Percentiles rank a stretch among this genome's conserved stretches.
These are phyloP conservation scores for Fragaria ananassa DNA, from an alignment of 306 rosid genomes.

Conservation along the genomic window DNA sequence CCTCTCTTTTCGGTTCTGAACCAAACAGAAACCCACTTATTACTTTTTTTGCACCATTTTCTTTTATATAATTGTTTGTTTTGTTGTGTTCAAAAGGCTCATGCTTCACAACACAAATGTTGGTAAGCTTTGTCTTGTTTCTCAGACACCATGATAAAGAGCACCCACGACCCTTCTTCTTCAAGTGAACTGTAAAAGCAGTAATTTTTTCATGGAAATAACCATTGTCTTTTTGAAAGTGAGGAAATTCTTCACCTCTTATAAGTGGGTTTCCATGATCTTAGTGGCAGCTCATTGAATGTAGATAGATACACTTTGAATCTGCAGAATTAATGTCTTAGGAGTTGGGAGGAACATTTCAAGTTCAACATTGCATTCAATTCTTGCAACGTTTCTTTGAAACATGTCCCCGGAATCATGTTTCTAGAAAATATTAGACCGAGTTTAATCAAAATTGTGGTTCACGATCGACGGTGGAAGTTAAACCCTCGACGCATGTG, in stretches of 20 bases:
- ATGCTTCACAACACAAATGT: background rate
- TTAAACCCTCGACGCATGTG: no score
- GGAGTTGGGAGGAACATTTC: background rate
- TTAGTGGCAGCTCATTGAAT: background rate
- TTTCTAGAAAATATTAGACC: background rate
- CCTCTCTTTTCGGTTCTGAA: conserved; percentile 23
- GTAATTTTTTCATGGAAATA: background rate
- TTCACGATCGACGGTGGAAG: no score
- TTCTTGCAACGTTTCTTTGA: background rate
- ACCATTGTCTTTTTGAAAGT: background rate
- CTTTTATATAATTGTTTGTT: conserved; percentile 10
- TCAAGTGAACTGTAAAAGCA: conserved; percentile 8
- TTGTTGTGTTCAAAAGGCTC: background rate
- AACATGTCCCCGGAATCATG: background rate
- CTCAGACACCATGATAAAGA: background rate
- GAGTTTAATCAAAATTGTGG: background rate
- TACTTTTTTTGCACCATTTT: conserved; percentile 3
- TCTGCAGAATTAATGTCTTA: background rate
- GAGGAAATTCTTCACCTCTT: background rate
- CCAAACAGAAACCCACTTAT: conserved; percentile 20
- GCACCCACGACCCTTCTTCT: background rate
- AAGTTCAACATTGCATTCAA: background rate
- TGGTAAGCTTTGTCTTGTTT: conserved; percentile 11
- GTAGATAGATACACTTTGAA: background rate
- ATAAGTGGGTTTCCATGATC: conserved; percentile 3